These are phyloP conservation scores for Magnolia sinica DNA, from an alignment of 164 flowering plant genomes.

Conservation along the genomic window DNA sequence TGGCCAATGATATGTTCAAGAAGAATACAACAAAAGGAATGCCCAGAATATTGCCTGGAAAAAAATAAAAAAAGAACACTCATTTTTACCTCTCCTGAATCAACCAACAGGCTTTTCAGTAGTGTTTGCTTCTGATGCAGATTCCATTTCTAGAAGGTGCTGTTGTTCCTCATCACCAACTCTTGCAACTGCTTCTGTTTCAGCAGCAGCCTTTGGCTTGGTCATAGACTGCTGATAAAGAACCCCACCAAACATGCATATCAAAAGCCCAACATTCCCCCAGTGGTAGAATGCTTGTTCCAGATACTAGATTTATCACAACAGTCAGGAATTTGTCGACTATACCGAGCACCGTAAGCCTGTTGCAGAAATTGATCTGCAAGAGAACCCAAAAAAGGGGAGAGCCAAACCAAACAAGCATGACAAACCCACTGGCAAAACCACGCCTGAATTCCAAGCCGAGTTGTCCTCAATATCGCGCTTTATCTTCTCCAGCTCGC, in stretches of 20 bases:
- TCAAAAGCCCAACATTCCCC: conserved; percentile 91
- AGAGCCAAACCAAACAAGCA: conserved; percentile 88
- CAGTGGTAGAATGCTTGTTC: conserved; percentile 86
- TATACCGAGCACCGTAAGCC: conserved; percentile 93
- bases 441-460: conserved; percentile 73
- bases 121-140: conserved; percentile 18
- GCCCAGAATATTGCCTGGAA: not conserved
- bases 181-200: conserved; percentile 27
- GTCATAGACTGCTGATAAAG: conserved; percentile 84
- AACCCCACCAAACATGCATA: conserved; percentile 90
- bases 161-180: conserved; percentile 48
- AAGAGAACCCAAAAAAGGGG: conserved; percentile 95
- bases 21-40: not conserved
- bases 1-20: no score
- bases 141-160: conserved; percentile 69
- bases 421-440: conserved; percentile 80
- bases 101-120: conserved; percentile 18
- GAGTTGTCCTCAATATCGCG: conserved; percentile 72
- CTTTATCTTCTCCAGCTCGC: conserved; percentile 86
- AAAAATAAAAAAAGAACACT: conserved; percentile 1
- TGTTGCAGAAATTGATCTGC: conserved; percentile 90
- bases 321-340: conserved; percentile 86
- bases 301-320: conserved; percentile 83
- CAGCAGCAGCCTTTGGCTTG: conserved; percentile 44
- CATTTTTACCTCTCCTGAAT: conserved; percentile 26